Conservation (phyloP, 2,329 filamentous ascomycete species). For the Alternaria panax region DNA sequence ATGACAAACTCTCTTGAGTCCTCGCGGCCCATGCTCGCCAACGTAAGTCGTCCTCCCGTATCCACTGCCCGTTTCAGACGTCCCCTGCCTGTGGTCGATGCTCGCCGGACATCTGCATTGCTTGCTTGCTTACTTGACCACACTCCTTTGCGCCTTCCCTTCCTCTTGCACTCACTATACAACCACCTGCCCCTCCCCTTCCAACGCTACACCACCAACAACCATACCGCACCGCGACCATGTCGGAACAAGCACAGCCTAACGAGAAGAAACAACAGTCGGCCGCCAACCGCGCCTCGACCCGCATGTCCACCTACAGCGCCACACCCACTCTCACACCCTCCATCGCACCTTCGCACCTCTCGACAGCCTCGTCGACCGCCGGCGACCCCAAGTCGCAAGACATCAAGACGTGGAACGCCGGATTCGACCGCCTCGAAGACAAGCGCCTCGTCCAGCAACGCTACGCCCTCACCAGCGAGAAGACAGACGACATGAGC, state of each 20-base stretch:
- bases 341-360: constrained; percentile 57
- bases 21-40: constrained; percentile 51
- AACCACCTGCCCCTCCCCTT: constrained; percentile 1
- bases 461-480: constrained; percentile 77
- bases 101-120: constrained; percentile 15
- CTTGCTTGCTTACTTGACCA: constrained; percentile 1
- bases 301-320: constrained; percentile 61
- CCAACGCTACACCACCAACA: constrained; percentile 6
- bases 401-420: constrained; percentile 78
- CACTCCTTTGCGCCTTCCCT: constrained; percentile 8
- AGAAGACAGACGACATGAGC: constrained; percentile 82
- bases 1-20: constrained; percentile 53
- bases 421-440: constrained; percentile 84
- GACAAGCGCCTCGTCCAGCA: constrained; percentile 85
- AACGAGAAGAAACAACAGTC: constrained; percentile 41
- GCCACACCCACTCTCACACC: constrained; percentile 59
- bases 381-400: constrained; percentile 60
- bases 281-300: constrained; percentile 49
- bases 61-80: constrained; percentile 41
- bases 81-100: constrained; percentile 29
- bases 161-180: constrained; percentile 7
- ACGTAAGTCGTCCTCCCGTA: constrained; percentile 44
- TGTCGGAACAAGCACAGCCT: constrained; percentile 35
- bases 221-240: constrained; percentile 19
- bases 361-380: constrained; percentile 46